These are phyloP conservation scores for Tylopilus sp. DNA, from an alignment of 1,284 basidiomycete species.

Conservation along the genomic window DNA sequence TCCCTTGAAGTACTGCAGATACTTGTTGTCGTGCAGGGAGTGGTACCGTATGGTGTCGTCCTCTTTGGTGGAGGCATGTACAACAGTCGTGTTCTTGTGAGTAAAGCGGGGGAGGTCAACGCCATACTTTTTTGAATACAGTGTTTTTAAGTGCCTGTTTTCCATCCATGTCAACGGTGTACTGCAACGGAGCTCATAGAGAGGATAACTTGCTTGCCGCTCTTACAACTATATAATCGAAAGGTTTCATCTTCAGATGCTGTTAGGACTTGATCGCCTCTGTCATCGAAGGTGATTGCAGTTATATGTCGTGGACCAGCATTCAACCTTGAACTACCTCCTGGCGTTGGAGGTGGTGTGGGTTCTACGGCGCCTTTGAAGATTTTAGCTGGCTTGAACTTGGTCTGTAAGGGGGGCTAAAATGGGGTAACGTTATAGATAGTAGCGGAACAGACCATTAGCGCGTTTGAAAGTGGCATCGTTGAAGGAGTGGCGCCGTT, in stretches of 20 bases:
- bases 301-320: constrained; percentile 69
- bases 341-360: constrained; percentile 46
- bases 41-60: constrained; percentile 95
- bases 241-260: constrained; percentile 93
- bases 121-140: constrained; percentile 95
- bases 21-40: constrained; percentile 93
- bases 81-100: constrained; percentile 78
- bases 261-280: constrained; percentile 81
- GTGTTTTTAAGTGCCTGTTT: constrained; percentile 64
- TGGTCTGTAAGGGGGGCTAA: constrained; percentile 41
- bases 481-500: constrained; percentile 35
- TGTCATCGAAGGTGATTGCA: constrained; percentile 86
- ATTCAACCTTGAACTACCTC: constrained; percentile 39
- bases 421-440: background rate
- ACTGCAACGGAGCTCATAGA: constrained; percentile 22
- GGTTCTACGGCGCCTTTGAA: constrained; percentile 75
- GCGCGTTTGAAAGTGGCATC: constrained; percentile 37
- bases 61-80: constrained; percentile 93
- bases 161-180: constrained; percentile 15
- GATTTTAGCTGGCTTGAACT: constrained; percentile 84
- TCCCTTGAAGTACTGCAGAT: constrained; percentile 91
- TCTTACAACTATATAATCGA: constrained; percentile 81
- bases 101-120: constrained; percentile 92
- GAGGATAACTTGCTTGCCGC: constrained; percentile 78
- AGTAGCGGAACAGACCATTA: constrained; percentile 42